Evolutionary conservation across 73 alveolate species (phyloP).

Genomic region (Paramecium primaurelia): DNA sequence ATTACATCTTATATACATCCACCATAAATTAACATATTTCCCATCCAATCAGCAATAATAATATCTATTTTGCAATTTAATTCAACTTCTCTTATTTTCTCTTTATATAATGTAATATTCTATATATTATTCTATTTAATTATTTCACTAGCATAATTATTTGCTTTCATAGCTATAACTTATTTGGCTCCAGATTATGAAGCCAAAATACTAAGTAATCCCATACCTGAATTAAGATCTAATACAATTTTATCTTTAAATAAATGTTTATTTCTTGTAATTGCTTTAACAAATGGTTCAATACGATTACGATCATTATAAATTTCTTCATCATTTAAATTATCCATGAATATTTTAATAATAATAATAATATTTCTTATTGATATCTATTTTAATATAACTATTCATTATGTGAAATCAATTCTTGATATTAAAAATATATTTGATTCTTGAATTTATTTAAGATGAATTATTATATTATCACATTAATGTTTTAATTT

Average conservation of each 20-base stretch:
- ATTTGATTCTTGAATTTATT: neutral
- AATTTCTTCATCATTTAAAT: conserved; percentile 70
- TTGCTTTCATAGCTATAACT: conserved; percentile 81
- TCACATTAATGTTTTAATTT: neutral
- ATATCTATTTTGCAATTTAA: conserved; percentile 80
- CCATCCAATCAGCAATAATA: conserved; percentile 90
- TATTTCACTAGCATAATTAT: conserved; percentile 77
- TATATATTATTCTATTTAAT: conserved; percentile 71
- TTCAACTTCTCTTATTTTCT: conserved; percentile 76
- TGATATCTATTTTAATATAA: too few species aligned
- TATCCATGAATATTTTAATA: neutral
- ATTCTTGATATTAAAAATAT: too few species aligned
- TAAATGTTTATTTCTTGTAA: conserved; percentile 72
- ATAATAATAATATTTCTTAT: too few species aligned
- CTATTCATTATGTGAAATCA: too few species aligned
- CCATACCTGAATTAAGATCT: conserved; percentile 87
- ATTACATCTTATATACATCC: conserved; percentile 81
- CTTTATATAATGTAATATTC: conserved; percentile 72
- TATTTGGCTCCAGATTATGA: conserved; percentile 92
- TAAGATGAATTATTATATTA: neutral
- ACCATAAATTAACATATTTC: conserved; percentile 76
- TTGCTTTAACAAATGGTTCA: conserved; percentile 78
- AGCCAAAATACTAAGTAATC: conserved; percentile 78
- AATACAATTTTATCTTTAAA: conserved; percentile 83
- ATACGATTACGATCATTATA: conserved; percentile 79